These are phyloP conservation scores for Xylaria sp. DNA, from an alignment of 2,329 filamentous ascomycete species.

Conservation along the genomic window DNA sequence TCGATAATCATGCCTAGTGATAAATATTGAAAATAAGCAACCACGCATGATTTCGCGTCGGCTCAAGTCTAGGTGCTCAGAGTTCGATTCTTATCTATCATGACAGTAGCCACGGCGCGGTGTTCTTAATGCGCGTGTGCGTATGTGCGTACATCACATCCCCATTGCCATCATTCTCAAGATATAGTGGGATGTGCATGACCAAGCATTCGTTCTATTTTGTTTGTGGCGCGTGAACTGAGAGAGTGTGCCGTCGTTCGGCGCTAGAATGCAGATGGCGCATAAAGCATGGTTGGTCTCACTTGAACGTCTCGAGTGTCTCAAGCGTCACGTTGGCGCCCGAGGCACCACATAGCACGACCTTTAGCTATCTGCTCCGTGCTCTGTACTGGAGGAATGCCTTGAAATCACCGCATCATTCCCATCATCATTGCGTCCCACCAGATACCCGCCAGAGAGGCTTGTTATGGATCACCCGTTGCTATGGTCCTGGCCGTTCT, in stretches of 20 bases:
- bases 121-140: background rate
- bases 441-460: background rate
- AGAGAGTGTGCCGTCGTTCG: background rate
- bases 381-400: constrained; percentile 38
- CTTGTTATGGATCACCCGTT: constrained; percentile 29
- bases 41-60: no score
- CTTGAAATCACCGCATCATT: constrained; percentile 38
- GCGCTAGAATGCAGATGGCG: background rate
- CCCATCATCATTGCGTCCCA: constrained; percentile 19
- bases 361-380: background rate
- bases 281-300: constrained; percentile 28
- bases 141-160: background rate
- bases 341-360: constrained; percentile 28
- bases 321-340: constrained; percentile 19
- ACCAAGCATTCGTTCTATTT: background rate
- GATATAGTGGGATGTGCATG: background rate
- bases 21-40: no score
- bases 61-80: no score
- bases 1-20: no score
- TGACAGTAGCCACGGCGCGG: no score
- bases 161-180: background rate
- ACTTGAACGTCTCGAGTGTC: constrained; percentile 22
- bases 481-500: constrained; percentile 20
- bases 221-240: background rate
- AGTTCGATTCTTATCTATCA: no score